Conservation (phyloP, 2,329 filamentous ascomycete species). For the Aureobasidium sp. region DNA sequence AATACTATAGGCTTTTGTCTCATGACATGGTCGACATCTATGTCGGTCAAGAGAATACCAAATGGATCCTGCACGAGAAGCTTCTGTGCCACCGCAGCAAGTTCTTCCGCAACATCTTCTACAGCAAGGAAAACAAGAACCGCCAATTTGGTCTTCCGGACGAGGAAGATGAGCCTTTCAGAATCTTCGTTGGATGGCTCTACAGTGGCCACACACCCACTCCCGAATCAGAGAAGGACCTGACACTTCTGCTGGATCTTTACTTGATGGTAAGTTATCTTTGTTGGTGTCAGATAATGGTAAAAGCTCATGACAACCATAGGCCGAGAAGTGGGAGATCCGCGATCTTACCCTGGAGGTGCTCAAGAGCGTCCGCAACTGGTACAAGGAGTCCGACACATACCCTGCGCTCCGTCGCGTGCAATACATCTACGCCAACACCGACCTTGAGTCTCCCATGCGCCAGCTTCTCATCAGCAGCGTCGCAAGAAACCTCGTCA, state of each 20-base stretch:
- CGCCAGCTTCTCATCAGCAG: slow-evolving; percentile 43
- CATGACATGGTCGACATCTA: slow-evolving; percentile 51
- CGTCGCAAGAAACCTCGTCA: slow-evolving; percentile 45
- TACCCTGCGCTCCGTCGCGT: slow-evolving; percentile 48
- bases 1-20: slow-evolving; percentile 44
- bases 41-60: slow-evolving; percentile 47
- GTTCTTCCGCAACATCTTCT: slow-evolving; percentile 49
- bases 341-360: slow-evolving; percentile 41
- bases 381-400: slow-evolving; percentile 46
- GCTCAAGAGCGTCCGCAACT: slow-evolving; percentile 43
- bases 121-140: slow-evolving; percentile 32
- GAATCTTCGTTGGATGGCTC: slow-evolving; percentile 49
- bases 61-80: slow-evolving; percentile 51
- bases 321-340: slow-evolving; percentile 45
- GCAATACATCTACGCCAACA: slow-evolving; percentile 47
- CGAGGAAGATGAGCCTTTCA: slow-evolving; percentile 46
- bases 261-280: slow-evolving; percentile 40
- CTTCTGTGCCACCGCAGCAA: slow-evolving; percentile 48
- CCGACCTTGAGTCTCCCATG: slow-evolving; percentile 41
- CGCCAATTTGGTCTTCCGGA: slow-evolving; percentile 44
- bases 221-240: slow-evolving; percentile 44
- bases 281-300: not conserved
- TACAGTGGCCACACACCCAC: slow-evolving; percentile 43
- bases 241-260: slow-evolving; percentile 45
- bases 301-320: not conserved